Conservation (phyloP, 441 rosid species). For the Melastoma candidum region DNA sequence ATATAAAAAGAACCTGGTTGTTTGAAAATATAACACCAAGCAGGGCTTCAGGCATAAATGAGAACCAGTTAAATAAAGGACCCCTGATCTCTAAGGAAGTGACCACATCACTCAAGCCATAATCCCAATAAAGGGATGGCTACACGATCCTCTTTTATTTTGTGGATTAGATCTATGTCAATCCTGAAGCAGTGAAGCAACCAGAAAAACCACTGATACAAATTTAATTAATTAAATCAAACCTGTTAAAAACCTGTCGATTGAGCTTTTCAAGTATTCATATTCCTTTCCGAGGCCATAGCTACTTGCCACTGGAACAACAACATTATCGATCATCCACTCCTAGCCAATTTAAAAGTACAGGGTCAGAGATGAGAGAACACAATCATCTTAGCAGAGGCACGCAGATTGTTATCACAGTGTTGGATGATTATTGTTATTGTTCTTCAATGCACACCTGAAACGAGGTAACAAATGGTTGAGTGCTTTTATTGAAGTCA, state of each 20-base stretch:
- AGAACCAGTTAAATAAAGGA: no score
- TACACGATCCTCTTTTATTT: no score
- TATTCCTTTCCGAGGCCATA: constrained; percentile 65
- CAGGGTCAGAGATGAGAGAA: constrained; percentile 6
- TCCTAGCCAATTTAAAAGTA: constrained; percentile 29
- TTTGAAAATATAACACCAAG: no score
- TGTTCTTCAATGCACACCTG: constrained; percentile 35
- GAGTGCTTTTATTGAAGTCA: constrained; percentile 66
- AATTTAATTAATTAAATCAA: not conserved
- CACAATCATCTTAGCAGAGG: not conserved
- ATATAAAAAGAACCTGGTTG: no score
- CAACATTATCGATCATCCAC: constrained; percentile 72
- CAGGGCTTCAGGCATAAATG: no score
- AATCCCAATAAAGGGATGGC: no score
- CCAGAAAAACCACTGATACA: not conserved
- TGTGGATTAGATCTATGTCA: no score
- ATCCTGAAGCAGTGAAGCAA: no score
- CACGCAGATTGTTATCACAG: not conserved
- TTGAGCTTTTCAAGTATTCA: constrained; percentile 63
- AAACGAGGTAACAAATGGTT: constrained; percentile 34
- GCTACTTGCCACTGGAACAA: constrained; percentile 66
- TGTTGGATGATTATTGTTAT: no score
- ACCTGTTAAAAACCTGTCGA: constrained; percentile 64
- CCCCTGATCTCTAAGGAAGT: no score
- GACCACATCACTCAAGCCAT: no score